Evolutionary conservation across 2,329 filamentous ascomycete genomes (phyloP), one percentile per base, ranked within the genome.

Genomic region (Capronia epimyces): DNA sequence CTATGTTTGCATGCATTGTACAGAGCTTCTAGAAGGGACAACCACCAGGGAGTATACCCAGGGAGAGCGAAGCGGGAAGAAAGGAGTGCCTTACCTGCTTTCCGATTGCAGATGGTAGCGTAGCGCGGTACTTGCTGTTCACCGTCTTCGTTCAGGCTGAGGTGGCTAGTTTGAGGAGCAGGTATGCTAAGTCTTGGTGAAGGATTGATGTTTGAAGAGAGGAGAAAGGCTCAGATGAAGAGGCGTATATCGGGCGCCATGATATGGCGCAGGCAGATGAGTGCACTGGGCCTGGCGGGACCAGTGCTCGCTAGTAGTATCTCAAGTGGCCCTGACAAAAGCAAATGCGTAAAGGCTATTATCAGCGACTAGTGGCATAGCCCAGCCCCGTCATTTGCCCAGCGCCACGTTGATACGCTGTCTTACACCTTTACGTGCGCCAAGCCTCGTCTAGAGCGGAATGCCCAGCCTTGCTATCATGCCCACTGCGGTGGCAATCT

Each of bases 381-480:
- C 37, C 18, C 22, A 4, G 3, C 37, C 31, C 29, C 21, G 18
- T 21, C 37, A 43, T 43, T 43, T n/a, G 41, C 41, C n/a, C 22
- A 21, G 7, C 24, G 24, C 24, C 15, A 37, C 29, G 43, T 37
- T 24, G 29, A 34, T 46, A 12, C n/a, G n/a, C n/a, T n/a, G n/a
- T n/a, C n/a, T n/a, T n/a, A n/a, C n/a, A 20, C 18, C 7, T 10
- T 45, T 40, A 52, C 39, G 34, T 44, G 9, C 2, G 50, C 44
- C 44, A 44, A 52, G 45, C 25, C 20, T 16, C 29, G 27, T 39
- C 29, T 48, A 48, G 31, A 21, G 20, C 27, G 24, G 16, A 24
- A 20, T 41, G 45, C 41, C 50, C 45, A 53, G 50, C 50, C 50
- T 49, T 41, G 34, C 41, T 53, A 53, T 53, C 50, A 43, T 51